Evolutionary conservation across 371 early-diverging fungal genomes (phyloP).

Genomic region (Apophysomyces elegans): DNA sequence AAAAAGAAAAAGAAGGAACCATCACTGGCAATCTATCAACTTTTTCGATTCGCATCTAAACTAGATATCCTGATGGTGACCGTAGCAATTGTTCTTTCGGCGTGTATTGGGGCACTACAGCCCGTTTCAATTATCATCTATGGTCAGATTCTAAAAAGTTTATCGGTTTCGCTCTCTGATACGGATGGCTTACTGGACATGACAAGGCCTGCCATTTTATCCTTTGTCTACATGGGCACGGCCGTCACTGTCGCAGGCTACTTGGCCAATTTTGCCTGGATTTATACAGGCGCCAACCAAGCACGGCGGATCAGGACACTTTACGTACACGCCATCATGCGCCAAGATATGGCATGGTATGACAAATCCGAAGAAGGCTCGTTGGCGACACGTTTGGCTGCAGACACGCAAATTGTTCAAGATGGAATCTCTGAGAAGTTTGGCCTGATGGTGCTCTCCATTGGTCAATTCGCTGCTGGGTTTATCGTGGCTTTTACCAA

Average conservation of each 20-base stretch:
- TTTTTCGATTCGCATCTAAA: constrained; percentile 44
- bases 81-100: constrained; percentile 30
- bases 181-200: constrained; percentile 20
- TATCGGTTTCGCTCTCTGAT: constrained; percentile 16
- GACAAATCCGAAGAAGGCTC: constrained; percentile 77
- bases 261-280: constrained; percentile 43
- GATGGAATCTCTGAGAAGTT: constrained; percentile 91
- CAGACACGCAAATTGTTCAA: constrained; percentile 80
- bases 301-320: constrained; percentile 42
- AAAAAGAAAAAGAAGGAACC: constrained; percentile 44
- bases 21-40: constrained; percentile 31
- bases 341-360: constrained; percentile 93
- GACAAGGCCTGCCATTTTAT: constrained; percentile 33
- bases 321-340: constrained; percentile 80
- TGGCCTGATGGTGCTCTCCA: constrained; percentile 67
- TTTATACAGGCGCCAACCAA: constrained; percentile 44
- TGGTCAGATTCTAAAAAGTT: constrained; percentile 38
- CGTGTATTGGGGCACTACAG: constrained; percentile 45
- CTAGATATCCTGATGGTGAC: constrained; percentile 30
- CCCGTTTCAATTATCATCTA: constrained; percentile 47
- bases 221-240: constrained; percentile 56
- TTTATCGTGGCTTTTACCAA: constrained; percentile 86
- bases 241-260: constrained; percentile 42
- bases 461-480: constrained; percentile 84
- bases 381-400: constrained; percentile 76